These are phyloP conservation scores for Yamadazyma siamensis DNA, from an alignment of 1,139 yeast species.

Conservation along the genomic window DNA sequence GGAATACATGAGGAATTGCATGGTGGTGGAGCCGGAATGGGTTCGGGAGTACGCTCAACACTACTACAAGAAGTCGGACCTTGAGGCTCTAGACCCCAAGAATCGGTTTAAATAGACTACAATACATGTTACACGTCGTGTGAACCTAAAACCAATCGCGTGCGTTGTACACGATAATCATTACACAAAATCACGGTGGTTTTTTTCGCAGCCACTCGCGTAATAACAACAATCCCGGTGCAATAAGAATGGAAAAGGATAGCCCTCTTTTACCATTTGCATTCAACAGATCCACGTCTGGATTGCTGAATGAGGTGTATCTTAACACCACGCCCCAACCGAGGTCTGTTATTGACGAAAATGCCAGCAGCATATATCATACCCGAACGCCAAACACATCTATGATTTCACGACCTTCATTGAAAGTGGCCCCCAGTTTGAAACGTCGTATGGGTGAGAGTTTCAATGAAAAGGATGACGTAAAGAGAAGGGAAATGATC, in stretches of 20 bases:
- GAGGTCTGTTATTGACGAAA: conserved; percentile 32
- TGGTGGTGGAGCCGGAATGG: conserved; percentile 60
- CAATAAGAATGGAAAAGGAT: conserved; percentile 29
- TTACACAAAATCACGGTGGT: neutral
- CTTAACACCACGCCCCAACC: conserved; percentile 37
- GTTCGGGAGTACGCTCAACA: conserved; percentile 22
- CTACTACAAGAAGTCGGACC: conserved; percentile 19
- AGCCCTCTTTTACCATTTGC: conserved; percentile 46
- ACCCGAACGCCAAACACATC: conserved; percentile 18
- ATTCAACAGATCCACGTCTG: conserved; percentile 21
- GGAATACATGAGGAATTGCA: conserved; percentile 86
- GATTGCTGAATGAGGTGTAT: conserved; percentile 22
- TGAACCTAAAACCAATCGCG: neutral
- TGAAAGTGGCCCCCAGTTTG: conserved; percentile 30
- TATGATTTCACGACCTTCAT: conserved; percentile 18
- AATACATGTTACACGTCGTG: too few relatives aligned
- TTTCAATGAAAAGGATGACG: conserved; percentile 44
- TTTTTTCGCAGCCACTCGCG: conserved; percentile 3
- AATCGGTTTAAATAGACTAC: conserved; percentile 6
- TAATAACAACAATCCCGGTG: conserved; percentile 1
- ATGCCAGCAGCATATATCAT: conserved; percentile 36
- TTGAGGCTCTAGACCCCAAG: conserved; percentile 10
- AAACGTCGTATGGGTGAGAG: conserved; percentile 46
- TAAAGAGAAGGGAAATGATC: conserved; percentile 32
- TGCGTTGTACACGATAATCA: neutral